A percentile compares a stretch with the other conserved stretches of the same genome.
phyloP scores from a whole-genome alignment of 164 flowering plant species.

The Magnolia sinica region DNA sequence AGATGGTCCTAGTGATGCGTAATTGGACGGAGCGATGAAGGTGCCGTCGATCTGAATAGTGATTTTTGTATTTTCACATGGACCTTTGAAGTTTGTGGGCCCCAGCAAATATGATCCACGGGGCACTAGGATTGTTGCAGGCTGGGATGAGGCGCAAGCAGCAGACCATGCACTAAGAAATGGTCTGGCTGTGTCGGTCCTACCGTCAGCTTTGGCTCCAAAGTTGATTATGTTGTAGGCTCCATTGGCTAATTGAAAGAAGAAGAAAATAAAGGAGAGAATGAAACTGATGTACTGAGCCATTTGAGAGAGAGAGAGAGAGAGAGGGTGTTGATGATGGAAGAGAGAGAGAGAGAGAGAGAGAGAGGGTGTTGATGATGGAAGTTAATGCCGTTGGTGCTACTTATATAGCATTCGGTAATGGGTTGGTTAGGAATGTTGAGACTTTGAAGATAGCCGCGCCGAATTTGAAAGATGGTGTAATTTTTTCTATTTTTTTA shows the following conservation, averaged over 20 bases:
- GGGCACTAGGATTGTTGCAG: slow-evolving; percentile 24
- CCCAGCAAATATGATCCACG: slow-evolving; percentile 22
- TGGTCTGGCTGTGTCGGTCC: slow-evolving; percentile 16
- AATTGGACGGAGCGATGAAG: slow-evolving; percentile 21
- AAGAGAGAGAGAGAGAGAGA: slow-evolving; percentile 11
- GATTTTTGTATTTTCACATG: slow-evolving; percentile 18
- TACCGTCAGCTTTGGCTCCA: slow-evolving; percentile 26
- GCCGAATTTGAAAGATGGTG: background rate
- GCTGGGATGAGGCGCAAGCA: slow-evolving; percentile 20
- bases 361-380: slow-evolving; percentile 3
- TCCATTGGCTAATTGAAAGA: slow-evolving; percentile 12
- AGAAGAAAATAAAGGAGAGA: background rate
- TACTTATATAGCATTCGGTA: background rate
- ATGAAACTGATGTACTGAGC: background rate
- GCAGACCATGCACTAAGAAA: slow-evolving; percentile 26
- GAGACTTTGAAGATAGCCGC: background rate
- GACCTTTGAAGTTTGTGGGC: slow-evolving; percentile 21
- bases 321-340: too few relatives aligned
- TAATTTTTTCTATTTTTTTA: too few relatives aligned
- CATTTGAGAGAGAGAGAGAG: slow-evolving; percentile 7
- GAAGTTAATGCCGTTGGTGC: background rate
- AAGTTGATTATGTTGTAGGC: slow-evolving; percentile 16
- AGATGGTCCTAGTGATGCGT: background rate
- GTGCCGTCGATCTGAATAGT: slow-evolving; percentile 21
- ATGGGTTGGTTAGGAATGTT: background rate